phyloP scores from a whole-genome alignment of 2,329 filamentous ascomycete genomes.

The Claviceps maximensis region DNA sequence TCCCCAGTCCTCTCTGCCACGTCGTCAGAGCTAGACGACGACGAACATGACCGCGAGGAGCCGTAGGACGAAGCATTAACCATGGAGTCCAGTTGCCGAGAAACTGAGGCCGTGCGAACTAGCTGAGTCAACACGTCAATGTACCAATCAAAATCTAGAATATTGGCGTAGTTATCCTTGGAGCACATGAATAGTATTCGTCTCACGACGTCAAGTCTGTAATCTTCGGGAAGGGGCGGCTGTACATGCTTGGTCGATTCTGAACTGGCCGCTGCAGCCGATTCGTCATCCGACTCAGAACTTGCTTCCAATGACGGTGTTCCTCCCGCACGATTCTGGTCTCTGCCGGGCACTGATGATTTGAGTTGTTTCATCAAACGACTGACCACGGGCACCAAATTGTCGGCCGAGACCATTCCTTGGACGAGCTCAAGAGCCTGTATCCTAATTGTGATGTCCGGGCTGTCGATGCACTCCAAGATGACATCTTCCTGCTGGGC shows the following conservation, averaged over 20 bases:
- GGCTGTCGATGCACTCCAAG: slow-evolving; percentile 86
- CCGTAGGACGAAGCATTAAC: slow-evolving; percentile 14
- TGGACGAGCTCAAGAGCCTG: slow-evolving; percentile 84
- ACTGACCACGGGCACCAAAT: slow-evolving; percentile 70
- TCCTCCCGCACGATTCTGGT: slow-evolving; percentile 25
- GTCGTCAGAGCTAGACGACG: slow-evolving; percentile 20
- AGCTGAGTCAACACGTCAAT: slow-evolving; percentile 80
- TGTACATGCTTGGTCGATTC: slow-evolving; percentile 18
- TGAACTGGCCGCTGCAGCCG: slow-evolving; percentile 28
- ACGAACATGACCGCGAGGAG: slow-evolving; percentile 8
- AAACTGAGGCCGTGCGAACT: slow-evolving; percentile 53
- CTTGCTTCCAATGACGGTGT: slow-evolving; percentile 32
- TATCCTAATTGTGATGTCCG: slow-evolving; percentile 89
- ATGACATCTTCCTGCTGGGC: slow-evolving; percentile 93
- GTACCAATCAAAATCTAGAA: slow-evolving; percentile 95
- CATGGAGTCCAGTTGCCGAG: slow-evolving; percentile 27
- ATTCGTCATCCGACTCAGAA: slow-evolving; percentile 37
- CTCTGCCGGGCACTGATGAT: slow-evolving; percentile 40
- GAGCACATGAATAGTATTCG: slow-evolving; percentile 84
- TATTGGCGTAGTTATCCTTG: slow-evolving; percentile 70
- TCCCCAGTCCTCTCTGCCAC: slow-evolving; percentile 63
- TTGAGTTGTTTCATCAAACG: slow-evolving; percentile 79
- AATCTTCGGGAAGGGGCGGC: slow-evolving; percentile 69
- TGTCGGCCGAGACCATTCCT: slow-evolving; percentile 85
- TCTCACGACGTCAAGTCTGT: slow-evolving; percentile 68